Conservation (phyloP, 805 yeast species). For the Candida broadrunensis region DNA sequence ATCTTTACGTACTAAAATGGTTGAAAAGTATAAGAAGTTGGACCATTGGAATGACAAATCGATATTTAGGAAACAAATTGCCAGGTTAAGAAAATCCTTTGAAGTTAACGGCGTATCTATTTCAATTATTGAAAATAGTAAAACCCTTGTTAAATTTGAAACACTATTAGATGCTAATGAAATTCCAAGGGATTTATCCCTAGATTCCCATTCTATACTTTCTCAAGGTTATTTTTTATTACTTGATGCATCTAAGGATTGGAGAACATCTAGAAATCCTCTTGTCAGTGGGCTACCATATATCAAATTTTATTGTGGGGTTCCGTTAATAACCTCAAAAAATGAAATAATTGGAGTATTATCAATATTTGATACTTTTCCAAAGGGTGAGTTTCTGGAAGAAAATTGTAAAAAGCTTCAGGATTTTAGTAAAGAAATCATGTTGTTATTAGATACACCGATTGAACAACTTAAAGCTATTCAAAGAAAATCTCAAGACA, state of each 20-base stretch:
- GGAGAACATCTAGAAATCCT: slow-evolving; percentile 67
- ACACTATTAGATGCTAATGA: slow-evolving; percentile 46
- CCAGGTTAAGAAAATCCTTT: slow-evolving; percentile 38
- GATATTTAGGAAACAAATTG: slow-evolving; percentile 36
- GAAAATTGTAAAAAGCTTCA: slow-evolving; percentile 33
- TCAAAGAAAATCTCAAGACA: slow-evolving; percentile 10
- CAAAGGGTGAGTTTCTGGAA: slow-evolving; percentile 35
- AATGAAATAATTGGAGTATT: slow-evolving; percentile 54
- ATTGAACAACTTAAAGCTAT: slow-evolving; percentile 10
- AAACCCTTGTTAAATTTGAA: slow-evolving; percentile 50
- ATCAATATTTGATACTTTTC: slow-evolving; percentile 52
- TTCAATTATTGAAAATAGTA: slow-evolving; percentile 50
- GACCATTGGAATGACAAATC: slow-evolving; percentile 48
- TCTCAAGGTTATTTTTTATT: slow-evolving; percentile 55
- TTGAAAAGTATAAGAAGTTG: slow-evolving; percentile 33
- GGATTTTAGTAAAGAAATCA: slow-evolving; percentile 37
- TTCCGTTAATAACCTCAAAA: slow-evolving; percentile 44
- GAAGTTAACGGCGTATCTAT: slow-evolving; percentile 54
- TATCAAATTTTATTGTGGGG: slow-evolving; percentile 63
- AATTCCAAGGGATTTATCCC: slow-evolving; percentile 53
- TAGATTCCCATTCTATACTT: slow-evolving; percentile 68
- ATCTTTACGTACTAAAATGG: slow-evolving; percentile 39
- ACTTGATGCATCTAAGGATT: slow-evolving; percentile 61
- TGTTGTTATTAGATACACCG: slow-evolving; percentile 39
- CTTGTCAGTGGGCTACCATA: slow-evolving; percentile 60